Base-by-base conservation (phyloP, 306 rosid genomes). In the Corylus heterophylla region DNA sequence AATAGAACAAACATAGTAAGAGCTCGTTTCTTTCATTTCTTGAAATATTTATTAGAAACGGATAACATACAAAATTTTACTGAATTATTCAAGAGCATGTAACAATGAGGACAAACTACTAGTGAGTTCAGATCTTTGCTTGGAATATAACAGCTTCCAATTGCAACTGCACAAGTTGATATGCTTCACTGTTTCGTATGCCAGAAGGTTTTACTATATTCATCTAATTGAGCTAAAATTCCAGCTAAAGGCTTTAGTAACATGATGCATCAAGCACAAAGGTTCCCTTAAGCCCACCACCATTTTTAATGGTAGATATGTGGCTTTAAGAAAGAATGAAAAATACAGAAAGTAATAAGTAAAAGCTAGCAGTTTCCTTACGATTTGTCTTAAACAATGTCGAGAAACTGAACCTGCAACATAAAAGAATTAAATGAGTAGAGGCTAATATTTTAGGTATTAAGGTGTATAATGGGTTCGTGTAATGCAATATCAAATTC, bases 341-440 rank as follows among this genome's bases (percentile, higher is more conserved):
- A 54, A 44, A 74, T 45, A 67, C 62, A 83, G 29, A 27, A 80
- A 83, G 61, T 70, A 69, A 14, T 61, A 64, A 82, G 79, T 16
- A 76, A 27, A 72, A 63, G 67, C 25, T 61, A 77, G 73, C 76
- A 27, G 51, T 76, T 77, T 86, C 45, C 98, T 95, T 89, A 95
- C 98, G 91, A 71, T 88, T 95, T 82, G 86, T 89, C 89, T 91
- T 92, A 25, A 95, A 95, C 80, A 92, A 83, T 18, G 98, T 95
- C 70, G 98, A 95, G 92, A 95, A 90, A 85, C 94, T 95, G 93
- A 95, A 95, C 96, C 98, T 95, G 96, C 82, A 85, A 91, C 71
- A 79, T 76, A 78, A 71, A 86, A 84, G 74, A 72, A 42, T 76
- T 82, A 58, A 80, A 58, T 54, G 71, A 74, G 73, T 81, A 87